Base-by-base conservation (phyloP, 139 green algal genomes). In the Microglena sp. region DNA sequence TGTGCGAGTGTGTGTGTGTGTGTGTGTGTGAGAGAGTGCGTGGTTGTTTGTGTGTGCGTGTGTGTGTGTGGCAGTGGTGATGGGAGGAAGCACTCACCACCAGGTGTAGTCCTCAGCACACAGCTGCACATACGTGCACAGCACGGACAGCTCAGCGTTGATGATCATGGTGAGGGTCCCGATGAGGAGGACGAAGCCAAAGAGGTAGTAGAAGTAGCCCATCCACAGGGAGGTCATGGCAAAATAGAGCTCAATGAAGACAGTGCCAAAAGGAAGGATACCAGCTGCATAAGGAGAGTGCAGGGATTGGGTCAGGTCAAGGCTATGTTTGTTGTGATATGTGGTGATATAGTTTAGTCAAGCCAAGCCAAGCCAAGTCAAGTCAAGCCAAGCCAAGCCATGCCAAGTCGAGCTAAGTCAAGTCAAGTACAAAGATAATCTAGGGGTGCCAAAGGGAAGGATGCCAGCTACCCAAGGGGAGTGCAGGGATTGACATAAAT, bases 171-270 rank as follows among this genome's bases (percentile, higher is more conserved):
- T 94, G 8, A 96, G 77, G 26, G 82, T n/a, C 6, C 82, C 82
- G 53, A 95, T 89, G 30, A 96, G 66, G 68, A 94, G 86, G 50
- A 94, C 82, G 69, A 95, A 95, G 50, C 83, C 84, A 63, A 96
- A 95, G 54, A 91, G 86, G 84, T 96, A 96, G 84, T 98, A 98
- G 55, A 94, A 95, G 81, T 89, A 95, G 33, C 89, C 89, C 69
- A 95, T 84, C 92, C 75, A 95, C 77, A 80, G 33, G 46, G 74
- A 87, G 26, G 85, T 93, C 87, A 97, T 95, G 59, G 90, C 88
- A 70, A 97, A 96, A 84, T 95, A 97, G 26, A 96, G 85, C 83
- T 97, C 92, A 35, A 97, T 92, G 79, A 96, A 96, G 68, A 97
- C 84, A 50, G 90, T 95, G 68, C 92, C 90, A 66, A 97, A 97